Evolutionary conservation across 192 early-diverging fungal species (phyloP).

Genomic region (Backusella sp.): DNA sequence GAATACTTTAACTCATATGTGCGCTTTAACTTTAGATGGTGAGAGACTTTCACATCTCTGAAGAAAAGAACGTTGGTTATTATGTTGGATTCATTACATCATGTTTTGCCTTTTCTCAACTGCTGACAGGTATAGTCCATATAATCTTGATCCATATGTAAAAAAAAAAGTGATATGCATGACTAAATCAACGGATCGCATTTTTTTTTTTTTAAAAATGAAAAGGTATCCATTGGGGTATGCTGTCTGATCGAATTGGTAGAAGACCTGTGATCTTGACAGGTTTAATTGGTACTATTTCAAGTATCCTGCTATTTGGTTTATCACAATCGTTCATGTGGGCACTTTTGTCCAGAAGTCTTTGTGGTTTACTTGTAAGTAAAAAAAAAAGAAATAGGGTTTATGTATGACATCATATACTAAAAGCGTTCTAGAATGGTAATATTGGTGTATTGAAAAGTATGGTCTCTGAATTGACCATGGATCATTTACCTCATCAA

Average conservation of each 20-base stretch:
- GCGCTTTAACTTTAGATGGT: slow-evolving; percentile 33
- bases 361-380: slow-evolving; percentile 54
- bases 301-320: slow-evolving; percentile 67
- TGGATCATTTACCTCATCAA: slow-evolving; percentile 56
- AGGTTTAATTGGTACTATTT: slow-evolving; percentile 66
- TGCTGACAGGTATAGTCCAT: slow-evolving; percentile 37
- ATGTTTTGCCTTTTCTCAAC: slow-evolving; percentile 54
- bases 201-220: not conserved
- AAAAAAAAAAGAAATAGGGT: not conserved
- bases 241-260: slow-evolving; percentile 71
- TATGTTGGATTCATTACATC: slow-evolving; percentile 48
- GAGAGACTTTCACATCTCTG: slow-evolving; percentile 63
- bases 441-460: slow-evolving; percentile 69
- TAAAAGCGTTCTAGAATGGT: slow-evolving; percentile 43
- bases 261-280: slow-evolving; percentile 64
- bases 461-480: slow-evolving; percentile 72
- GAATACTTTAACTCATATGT: too few species aligned
- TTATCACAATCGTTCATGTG: slow-evolving; percentile 45
- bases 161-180: not conserved
- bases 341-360: slow-evolving; percentile 51
- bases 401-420: not conserved
- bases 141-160: too few species aligned
- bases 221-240: slow-evolving; percentile 55
- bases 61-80: slow-evolving; percentile 46
- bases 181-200: not conserved